phyloP scores from a whole-genome alignment of 2,329 filamentous ascomycete genomes.

The Fusarium cicatricum region DNA sequence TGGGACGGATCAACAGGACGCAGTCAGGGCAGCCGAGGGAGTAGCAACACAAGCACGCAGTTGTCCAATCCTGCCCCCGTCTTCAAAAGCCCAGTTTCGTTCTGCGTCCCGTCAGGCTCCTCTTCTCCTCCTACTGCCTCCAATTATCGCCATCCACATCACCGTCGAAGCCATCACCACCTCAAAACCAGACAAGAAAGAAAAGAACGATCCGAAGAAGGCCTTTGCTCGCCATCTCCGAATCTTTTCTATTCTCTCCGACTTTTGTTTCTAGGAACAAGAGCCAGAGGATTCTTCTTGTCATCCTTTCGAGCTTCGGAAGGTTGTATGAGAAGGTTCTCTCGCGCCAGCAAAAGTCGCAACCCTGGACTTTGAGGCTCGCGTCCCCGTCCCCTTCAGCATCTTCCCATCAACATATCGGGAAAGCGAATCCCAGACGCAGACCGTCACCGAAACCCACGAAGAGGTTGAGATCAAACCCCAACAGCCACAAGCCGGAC shows the following conservation, averaged over 20 bases:
- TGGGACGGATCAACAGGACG: conserved; percentile 36
- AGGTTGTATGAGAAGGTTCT: conserved; percentile 71
- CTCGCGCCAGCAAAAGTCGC: conserved; percentile 76
- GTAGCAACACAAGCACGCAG: conserved; percentile 28
- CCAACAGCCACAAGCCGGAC: conserved; percentile 84
- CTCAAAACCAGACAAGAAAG: conserved; percentile 44
- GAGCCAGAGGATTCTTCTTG: conserved; percentile 73
- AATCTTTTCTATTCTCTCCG: conserved; percentile 51
- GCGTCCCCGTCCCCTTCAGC: conserved; percentile 99
- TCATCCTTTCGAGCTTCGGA: conserved; percentile 72
- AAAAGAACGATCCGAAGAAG: conserved; percentile 49
- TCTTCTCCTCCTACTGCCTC: conserved; percentile 45
- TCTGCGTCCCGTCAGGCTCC: conserved; percentile 41
- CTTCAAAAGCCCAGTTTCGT: conserved; percentile 52
- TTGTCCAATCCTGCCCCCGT: conserved; percentile 46
- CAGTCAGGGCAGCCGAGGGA: conserved; percentile 33
- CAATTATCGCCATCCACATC: conserved; percentile 51
- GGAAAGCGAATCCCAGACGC: conserved; percentile 60
- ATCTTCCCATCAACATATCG: conserved; percentile 99
- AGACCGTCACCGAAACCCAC: conserved; percentile 71
- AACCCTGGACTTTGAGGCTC: conserved; percentile 99
- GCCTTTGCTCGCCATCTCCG: conserved; percentile 43
- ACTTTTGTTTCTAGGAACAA: conserved; percentile 66
- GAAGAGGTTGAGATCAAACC: conserved; percentile 90
- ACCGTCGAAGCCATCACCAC: conserved; percentile 39